These are phyloP conservation scores for Stephanodiscus triporus DNA, from an alignment of 108 stramenopile species.

Conservation along the genomic window DNA sequence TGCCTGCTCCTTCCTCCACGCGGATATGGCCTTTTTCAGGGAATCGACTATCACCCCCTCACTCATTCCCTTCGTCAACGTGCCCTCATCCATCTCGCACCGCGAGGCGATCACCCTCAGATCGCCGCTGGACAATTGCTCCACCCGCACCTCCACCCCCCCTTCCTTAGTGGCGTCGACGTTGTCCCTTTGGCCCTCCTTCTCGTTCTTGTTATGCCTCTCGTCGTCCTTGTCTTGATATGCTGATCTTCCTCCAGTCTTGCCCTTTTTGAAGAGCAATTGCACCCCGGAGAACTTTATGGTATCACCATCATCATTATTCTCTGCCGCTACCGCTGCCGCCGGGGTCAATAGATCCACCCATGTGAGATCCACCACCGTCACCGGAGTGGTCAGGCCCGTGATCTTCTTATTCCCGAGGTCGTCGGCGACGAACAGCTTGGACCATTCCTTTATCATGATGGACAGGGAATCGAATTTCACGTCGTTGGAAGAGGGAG, in stretches of 20 bases:
- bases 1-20: conserved; percentile 44
- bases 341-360: conserved; percentile 6
- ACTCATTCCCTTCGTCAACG: conserved; percentile 61
- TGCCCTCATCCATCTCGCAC: conserved; percentile 58
- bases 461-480: conserved; percentile 45
- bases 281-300: conserved; percentile 11
- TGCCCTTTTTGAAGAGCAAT: conserved; percentile 20
- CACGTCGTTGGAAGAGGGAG: conserved; percentile 10
- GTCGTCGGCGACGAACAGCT: conserved; percentile 20
- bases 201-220: conserved; percentile 4
- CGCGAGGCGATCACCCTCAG: conserved; percentile 33
- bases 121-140: conserved; percentile 5
- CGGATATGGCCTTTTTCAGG: conserved; percentile 31
- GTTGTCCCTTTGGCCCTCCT: conserved; percentile 14
- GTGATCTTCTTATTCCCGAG: conserved; percentile 13
- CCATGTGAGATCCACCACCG: conserved; percentile 16
- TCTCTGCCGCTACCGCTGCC: neutral
- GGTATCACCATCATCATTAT: neutral
- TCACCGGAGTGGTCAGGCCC: conserved; percentile 48
- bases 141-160: conserved; percentile 44
- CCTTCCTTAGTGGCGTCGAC: conserved; percentile 41
- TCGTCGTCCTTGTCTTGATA: conserved; percentile 28
- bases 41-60: conserved; percentile 52
- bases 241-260: conserved; percentile 1
- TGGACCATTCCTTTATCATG: conserved; percentile 41